Base-by-base conservation (phyloP, 2,329 filamentous ascomycete species). In the Arachnomyces sp. region DNA sequence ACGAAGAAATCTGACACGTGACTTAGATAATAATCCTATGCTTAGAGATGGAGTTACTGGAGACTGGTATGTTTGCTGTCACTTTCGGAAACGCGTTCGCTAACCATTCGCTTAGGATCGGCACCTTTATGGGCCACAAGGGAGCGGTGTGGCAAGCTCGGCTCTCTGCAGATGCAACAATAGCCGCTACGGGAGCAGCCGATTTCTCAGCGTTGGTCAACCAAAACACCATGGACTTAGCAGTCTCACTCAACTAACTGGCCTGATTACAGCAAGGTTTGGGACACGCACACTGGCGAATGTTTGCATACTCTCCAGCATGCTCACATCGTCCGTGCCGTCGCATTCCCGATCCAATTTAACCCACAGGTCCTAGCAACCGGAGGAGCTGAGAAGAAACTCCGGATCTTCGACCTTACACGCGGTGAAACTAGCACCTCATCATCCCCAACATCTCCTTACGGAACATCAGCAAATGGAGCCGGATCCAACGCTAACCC, bases 101-200 rank as follows among this genome's bases (percentile, higher is more conserved):
- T 48, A 47, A 53, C 34, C 18, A 38, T 4, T 13, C 14, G 54
- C 34, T 9, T 43, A 78, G 76, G 85, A 96, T 96, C 53, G 92
- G 92, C 36, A 96, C 92, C 29, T 96, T 96, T 60, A 82, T 98
- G 55, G 92, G 92, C 31, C 92, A 98, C 71, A 96, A 98, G 67
- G 92, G 92, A 47, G 92, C 92, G 29, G 90, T 96, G 44, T 98
- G 92, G 88, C 89, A 95, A 68, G 86, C 89, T 39, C 79, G 89
- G 53, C 74, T 98, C 28, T 94, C 88, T 39, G 81, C 85, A 14
- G 88, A 96, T 66, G 86, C 88, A 31, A 80, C 79, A 17, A 81
- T 88, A 35, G 90, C 92, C 42, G 92, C 89, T 7, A 96, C 93
- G 28, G 92, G 86, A 34, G 93, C 89, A 36, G 92, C 92, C 37